A percentile compares a stretch with the other conserved stretches of the same genome.
phyloP scores from a whole-genome alignment of 306 rosid genomes.

The Acacia crassicarpa region DNA sequence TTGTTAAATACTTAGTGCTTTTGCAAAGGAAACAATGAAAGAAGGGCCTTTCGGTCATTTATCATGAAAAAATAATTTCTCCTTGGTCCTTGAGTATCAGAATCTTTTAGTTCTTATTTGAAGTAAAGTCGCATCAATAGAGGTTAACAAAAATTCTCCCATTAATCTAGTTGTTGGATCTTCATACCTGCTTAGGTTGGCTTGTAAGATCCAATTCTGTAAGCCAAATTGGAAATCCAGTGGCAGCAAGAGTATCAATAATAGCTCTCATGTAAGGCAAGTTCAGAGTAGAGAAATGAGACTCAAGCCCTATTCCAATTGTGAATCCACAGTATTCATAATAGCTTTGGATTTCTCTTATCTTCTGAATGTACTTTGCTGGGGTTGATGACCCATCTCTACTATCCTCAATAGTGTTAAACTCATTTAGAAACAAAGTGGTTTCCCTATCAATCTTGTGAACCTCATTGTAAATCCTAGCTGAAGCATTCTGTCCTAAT shows the following conservation, averaged over 20 bases:
- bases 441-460: conserved; percentile 39
- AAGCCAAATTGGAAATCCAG: conserved; percentile 68
- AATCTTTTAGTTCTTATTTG: too few relatives aligned
- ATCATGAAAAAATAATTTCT: too few relatives aligned
- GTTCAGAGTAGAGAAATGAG: conserved; percentile 60
- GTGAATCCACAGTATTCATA: conserved; percentile 5
- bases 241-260: conserved; percentile 64
- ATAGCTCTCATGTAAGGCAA: conserved; percentile 69
- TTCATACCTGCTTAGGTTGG: conserved; percentile 55
- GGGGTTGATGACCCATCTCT: conserved; percentile 45
- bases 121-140: too few relatives aligned
- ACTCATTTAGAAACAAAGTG: conserved; percentile 69
- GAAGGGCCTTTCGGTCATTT: too few relatives aligned
- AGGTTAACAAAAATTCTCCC: too few relatives aligned
- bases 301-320: conserved; percentile 67
- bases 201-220: conserved; percentile 68
- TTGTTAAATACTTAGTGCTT: too few relatives aligned
- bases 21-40: too few relatives aligned
- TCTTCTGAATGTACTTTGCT: conserved; percentile 49
- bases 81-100: too few relatives aligned
- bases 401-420: conserved; percentile 64
- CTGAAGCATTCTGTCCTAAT: conserved; percentile 45
- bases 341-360: conserved; percentile 43
- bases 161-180: neutral
- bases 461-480: conserved; percentile 40